Evolutionary conservation across 345 rosid genomes (phyloP).

Genomic region (Balakata baccata): DNA sequence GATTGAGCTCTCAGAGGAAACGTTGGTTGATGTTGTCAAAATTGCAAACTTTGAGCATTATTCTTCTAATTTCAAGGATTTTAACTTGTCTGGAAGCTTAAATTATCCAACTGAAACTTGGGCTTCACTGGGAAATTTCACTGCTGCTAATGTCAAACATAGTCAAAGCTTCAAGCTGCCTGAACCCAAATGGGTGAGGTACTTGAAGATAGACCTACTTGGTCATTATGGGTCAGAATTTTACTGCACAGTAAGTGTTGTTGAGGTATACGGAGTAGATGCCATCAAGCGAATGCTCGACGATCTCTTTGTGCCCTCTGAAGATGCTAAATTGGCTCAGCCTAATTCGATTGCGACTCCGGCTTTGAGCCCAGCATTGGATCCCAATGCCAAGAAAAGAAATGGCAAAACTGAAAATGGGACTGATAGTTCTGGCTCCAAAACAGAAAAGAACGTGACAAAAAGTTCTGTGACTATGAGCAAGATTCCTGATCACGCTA

Average conservation of each 20-base stretch:
- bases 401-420: constrained; percentile 30
- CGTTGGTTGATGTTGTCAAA: constrained; percentile 78
- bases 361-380: constrained; percentile 30
- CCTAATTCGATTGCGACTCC: constrained; percentile 34
- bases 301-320: constrained; percentile 66
- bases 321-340: constrained; percentile 38
- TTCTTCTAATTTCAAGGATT: constrained; percentile 79
- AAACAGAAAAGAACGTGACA: constrained; percentile 34
- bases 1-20: constrained; percentile 83
- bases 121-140: constrained; percentile 56
- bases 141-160: constrained; percentile 73
- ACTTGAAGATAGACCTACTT: constrained; percentile 61
- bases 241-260: constrained; percentile 82
- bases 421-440: constrained; percentile 17
- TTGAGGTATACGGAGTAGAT: constrained; percentile 86
- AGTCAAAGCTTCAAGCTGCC: constrained; percentile 66
- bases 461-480: constrained; percentile 28
- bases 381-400: constrained; percentile 16
- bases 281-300: constrained; percentile 93
- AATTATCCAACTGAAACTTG: constrained; percentile 69
- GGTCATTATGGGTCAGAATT: constrained; percentile 93
- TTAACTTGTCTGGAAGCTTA: constrained; percentile 73
- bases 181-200: constrained; percentile 91
- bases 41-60: constrained; percentile 88
- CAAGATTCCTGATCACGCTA: constrained; percentile 49